Evolutionary conservation across 2,329 filamentous ascomycete genomes (phyloP), one percentile per base, ranked within the genome.

Genomic region (Nothophoma quercina): DNA sequence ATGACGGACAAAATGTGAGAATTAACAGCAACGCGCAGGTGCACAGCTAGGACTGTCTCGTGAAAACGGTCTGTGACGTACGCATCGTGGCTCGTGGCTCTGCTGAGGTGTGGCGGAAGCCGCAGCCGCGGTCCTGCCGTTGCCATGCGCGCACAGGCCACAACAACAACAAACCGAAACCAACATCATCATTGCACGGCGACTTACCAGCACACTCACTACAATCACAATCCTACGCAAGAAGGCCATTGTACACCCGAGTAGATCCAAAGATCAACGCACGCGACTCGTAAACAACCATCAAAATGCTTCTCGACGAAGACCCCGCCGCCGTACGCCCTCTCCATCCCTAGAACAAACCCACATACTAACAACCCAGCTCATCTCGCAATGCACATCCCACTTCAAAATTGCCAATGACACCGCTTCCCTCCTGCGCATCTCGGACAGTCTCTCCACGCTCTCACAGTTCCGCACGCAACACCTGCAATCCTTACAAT

Each of bases 351-450:
- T 30, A 9, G 33, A 22, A 21, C 45, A 36, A 47, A 19, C 49
- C 32, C 42, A 28, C 28, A 53, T 64, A 7, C 3, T 13, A 15
- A 19, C 63, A 48, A 68, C 30, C 18, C 75, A 95, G 90, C 88
- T 97, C 70, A 96, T 99, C 78, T 84, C 88, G 71, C 89, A 96
- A 78, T 96, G 93, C 33, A 89, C 96, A 68, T 84, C 87, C 67
- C 96, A 97, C 82, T 99, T 99, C 86, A 95, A 96, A 79, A 96
- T 93, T 68, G 82, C 85, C 16, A 91, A 91, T 9, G 95, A 99
- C 81, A 95, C 92, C 70, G 81, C 86, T 61, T 90, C 90, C 56
- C 85, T 98, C 16, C 81, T 88, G 16, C 91, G 95, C 71, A 89
- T 98, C 71, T 86, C 86, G 73, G 90, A 93, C 73, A 93, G 91